These are phyloP conservation scores for Elaeis guineensis DNA, from an alignment of 176 grass and related monocot species.

Conservation along the genomic window DNA sequence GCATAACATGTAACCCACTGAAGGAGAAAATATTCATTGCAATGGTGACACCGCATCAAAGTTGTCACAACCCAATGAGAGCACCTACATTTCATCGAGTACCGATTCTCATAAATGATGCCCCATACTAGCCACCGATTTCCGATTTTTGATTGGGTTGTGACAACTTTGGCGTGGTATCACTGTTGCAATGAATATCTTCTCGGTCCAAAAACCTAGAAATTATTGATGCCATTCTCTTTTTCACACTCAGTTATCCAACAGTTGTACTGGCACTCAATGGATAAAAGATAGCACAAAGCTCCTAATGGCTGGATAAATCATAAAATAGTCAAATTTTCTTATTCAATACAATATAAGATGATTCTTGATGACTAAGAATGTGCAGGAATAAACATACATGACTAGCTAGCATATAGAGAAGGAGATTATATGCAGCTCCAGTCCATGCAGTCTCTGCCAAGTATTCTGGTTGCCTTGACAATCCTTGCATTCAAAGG, in stretches of 20 bases:
- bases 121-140: no score
- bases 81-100: no score
- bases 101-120: no score
- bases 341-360: neutral
- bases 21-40: no score
- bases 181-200: no score
- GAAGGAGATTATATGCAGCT: constrained; percentile 79
- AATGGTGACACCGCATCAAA: no score
- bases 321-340: neutral
- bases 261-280: constrained; percentile 85
- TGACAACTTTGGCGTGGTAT: no score
- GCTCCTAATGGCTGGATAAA: constrained; percentile 62
- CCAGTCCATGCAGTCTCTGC: constrained; percentile 74
- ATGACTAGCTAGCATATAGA: constrained; percentile 93
- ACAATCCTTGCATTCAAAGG: constrained; percentile 70
- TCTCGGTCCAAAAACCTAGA: constrained; percentile 53
- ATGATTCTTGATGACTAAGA: neutral
- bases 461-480: constrained; percentile 67
- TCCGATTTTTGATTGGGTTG: no score
- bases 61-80: no score
- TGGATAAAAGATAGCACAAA: constrained; percentile 81
- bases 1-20: constrained; percentile 25
- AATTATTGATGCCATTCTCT: constrained; percentile 29
- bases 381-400: constrained; percentile 19
- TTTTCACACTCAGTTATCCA: constrained; percentile 45